Evolutionary conservation across 768 basidiomycete species (phyloP), one percentile per base, ranked within the genome.

Genomic region (Collybia nuda): DNA sequence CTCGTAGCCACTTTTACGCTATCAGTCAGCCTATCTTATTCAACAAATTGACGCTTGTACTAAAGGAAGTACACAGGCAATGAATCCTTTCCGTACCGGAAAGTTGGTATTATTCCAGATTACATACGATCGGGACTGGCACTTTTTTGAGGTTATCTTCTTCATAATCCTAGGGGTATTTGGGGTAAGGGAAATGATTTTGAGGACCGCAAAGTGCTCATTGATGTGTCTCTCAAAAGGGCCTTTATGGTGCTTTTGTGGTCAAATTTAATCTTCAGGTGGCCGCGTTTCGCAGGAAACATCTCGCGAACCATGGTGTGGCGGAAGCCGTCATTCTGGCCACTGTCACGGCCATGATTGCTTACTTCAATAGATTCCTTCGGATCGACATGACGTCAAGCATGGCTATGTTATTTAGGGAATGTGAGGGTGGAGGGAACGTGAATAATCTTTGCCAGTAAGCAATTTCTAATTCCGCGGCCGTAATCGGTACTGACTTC

Each of bases 101-200:
- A 98, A 98, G 66, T 84, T 99, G 22, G 97, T 99, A 62, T 72
- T 98, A 53, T 99, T 99, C 73, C 95, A 98, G 64, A 93, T 99
- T 59, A 95, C 94, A 2, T 99, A 98, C 67, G 90, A 90, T 64
- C 81, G 96, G 26, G 93, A 94, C 61, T 99, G 97, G 97, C 97
- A 98, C 64, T 98, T 96, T 71, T 98, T 98, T 63, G 97, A 98
- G 63, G 90, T 99, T 44, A 87, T 97, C 15, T 96, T 96, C 67
- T 99, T 95, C 69, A 78, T 98, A 47, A 82, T 98, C 51, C 82
- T 99, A 37, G 97, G 97, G 8, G 79, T 98, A 54, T 99, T 99
- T 66, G 97, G 97, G 42, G 96, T 96, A 62, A 53, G 82, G 70
- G 21, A 15, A 24, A 26, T 21, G 3, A 22, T n/a, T 35, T 15